phyloP scores from a whole-genome alignment of 352 stramenopile species.

The Phytophthora pinifolia region DNA sequence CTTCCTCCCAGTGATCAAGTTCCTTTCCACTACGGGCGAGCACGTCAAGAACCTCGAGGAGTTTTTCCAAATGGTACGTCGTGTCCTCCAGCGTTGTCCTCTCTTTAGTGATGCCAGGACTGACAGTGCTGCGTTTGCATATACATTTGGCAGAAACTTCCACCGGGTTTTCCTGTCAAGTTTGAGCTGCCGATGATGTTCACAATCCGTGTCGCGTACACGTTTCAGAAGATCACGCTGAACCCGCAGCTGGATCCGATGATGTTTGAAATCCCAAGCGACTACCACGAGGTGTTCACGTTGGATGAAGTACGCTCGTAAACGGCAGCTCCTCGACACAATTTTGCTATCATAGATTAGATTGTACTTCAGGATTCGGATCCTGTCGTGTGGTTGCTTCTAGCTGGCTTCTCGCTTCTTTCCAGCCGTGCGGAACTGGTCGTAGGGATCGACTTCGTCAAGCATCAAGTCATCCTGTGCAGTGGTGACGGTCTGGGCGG shows the following conservation, averaged over 20 bases:
- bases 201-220: constrained; percentile 79
- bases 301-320: constrained; percentile 56
- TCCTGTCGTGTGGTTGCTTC: not conserved
- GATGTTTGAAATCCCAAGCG: constrained; percentile 58
- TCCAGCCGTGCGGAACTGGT: constrained; percentile 8
- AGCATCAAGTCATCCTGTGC: constrained; percentile 13
- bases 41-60: constrained; percentile 81
- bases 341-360: constrained; percentile 13
- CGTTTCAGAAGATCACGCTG: constrained; percentile 72
- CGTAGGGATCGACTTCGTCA: constrained; percentile 22
- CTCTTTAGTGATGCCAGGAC: not conserved
- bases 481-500: not conserved
- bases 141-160: constrained; percentile 56
- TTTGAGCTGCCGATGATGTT: constrained; percentile 87
- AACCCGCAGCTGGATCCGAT: constrained; percentile 44
- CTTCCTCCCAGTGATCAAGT: constrained; percentile 78
- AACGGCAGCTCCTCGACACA: not conserved
- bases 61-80: constrained; percentile 80
- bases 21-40: constrained; percentile 73
- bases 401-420: constrained; percentile 13
- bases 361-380: not conserved
- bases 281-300: constrained; percentile 57
- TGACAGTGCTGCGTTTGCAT: constrained; percentile 8
- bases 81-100: not conserved
- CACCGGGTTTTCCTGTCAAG: constrained; percentile 73